phyloP scores from a whole-genome alignment of 192 early-diverging fungal species.

The Backusella mclennaniae region DNA sequence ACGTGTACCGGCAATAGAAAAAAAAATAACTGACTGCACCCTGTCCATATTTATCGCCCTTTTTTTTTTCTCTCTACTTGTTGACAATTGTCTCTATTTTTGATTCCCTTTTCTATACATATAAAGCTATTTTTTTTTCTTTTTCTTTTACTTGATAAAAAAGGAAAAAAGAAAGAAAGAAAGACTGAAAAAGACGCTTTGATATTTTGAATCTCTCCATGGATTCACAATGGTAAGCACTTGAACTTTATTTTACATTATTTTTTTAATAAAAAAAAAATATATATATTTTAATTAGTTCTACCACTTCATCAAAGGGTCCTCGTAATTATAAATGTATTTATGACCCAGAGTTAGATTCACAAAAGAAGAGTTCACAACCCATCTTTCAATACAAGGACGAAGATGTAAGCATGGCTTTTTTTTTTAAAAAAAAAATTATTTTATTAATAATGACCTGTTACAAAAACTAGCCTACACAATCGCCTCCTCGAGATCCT shows the following conservation, averaged over 20 bases:
- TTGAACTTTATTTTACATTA: background rate
- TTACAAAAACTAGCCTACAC: background rate
- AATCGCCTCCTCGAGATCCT: constrained; percentile 5
- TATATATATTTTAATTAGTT: background rate
- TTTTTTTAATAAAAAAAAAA: background rate
- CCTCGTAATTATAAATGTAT: constrained; percentile 24
- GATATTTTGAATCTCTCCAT: constrained; percentile 21
- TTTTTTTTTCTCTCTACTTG: background rate
- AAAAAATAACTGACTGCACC: background rate
- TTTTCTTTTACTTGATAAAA: constrained; percentile 4
- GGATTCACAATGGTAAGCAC: constrained; percentile 23
- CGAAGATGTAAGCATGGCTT: constrained; percentile 2
- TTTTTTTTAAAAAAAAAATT: background rate
- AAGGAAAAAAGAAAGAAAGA: background rate
- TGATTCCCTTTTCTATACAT: background rate
- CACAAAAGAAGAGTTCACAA: constrained; percentile 11
- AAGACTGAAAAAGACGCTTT: background rate
- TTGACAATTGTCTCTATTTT: background rate
- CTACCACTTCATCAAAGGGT: constrained; percentile 13
- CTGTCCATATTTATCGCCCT: background rate
- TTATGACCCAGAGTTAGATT: constrained; percentile 32
- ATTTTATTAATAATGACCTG: background rate
- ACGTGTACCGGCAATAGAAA: background rate
- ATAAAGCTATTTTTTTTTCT: background rate
- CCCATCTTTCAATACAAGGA: constrained; percentile 25